Base-by-base conservation (phyloP, 768 basidiomycete genomes). In the Tylopilus cervinicoccineus region DNA sequence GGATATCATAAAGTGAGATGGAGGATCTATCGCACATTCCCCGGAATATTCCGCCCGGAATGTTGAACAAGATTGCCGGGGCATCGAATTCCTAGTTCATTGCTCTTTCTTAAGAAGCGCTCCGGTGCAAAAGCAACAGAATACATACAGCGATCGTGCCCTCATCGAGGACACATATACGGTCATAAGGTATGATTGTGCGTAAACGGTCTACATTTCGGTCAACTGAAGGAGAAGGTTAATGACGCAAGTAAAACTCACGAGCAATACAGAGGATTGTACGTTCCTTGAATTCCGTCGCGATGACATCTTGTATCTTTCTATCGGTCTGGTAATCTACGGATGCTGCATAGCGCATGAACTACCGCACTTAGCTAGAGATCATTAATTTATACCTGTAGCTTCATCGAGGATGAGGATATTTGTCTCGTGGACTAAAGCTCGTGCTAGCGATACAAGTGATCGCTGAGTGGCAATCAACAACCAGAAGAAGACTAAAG, bases 341-440 rank as follows among this genome's bases (percentile, higher is more conserved):
- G 11, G 86, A 88, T n/a, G 88, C 88, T 79, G 50, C 19, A 24
- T 10, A 10, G 16, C 41, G 16, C 5, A 16, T 58, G 20, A 49
- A 36, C 6, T 34, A n/a, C 11, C 22, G 13, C 2, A n/a, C 31
- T 38, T 26, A 2, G 28, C 43, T n/a, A 29, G 19, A 29, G 37
- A 24, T 23, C 9, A 11, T 32, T 20, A 40, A 31, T 16, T 45
- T 57, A 39, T 55, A 79, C 80, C 84, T 41, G 91, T 93, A 0
- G 92, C 92, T 71, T 94, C 93, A 62, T 96, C 93, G 11, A 97
- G 73, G 38, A 96, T 82, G 41, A 94, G 81, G 27, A 95, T 81
- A 62, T 81, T 84, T 12, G 86, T 77, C 61, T 93, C 80, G 57
- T 93, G 89, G 28, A 95, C 93, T 22, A 96, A 69, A 0, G 93